Base-by-base conservation (phyloP, 116 monocot genomes). In the Iris pallida region DNA sequence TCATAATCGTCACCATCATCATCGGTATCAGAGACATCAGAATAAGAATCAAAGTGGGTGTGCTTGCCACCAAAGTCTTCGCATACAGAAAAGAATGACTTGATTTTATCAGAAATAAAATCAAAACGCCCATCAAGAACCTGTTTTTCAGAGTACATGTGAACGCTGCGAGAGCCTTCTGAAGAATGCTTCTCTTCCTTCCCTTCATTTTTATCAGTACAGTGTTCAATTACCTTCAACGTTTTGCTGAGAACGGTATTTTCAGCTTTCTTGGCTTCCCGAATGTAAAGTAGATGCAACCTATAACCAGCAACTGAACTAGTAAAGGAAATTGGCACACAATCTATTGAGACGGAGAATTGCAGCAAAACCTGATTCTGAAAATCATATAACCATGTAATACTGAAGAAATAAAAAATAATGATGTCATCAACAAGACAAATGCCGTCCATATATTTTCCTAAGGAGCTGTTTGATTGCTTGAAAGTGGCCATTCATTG, bases 181-280 rank as follows among this genome's bases (percentile, higher is more conserved):
- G 16, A 9, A 45, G 42, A 44, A 59, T 61, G 12, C 10, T 2
- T 70, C 18, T 75, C 78, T 43, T 51, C 46, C 20, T 6, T 42
- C 44, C 53, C 68, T 44, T 47, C 16, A 42, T 17, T 73, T 17
- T 46, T 59, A 47, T 57, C 46, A 68, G 6, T 13, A 65, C 16
- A 15, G 16, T 65, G 8, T 53, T 68, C 69, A 7, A 60, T 19
- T 41, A 14, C 44, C 16, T 72, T 44, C 13, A 66, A 19, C 12
- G 54, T 74, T 51, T 73, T 64, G 41, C 14, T 54, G n/a, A 92
- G 68, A 20, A 65, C 46, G 14, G 30, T 42, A 30, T 73, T 57
- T 86, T 99, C 90, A 65, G 75, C 74, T 80, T 73, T 78, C 68
- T 51, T 80, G 8, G 84, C 85, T 66, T 90, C 68, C 11, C 80